A percentile compares a stretch with the other conserved stretches of the same genome.
Evolutionary conservation across 306 rosid genomes (phyloP).

Genomic region (Gastrolobium bilobum): DNA sequence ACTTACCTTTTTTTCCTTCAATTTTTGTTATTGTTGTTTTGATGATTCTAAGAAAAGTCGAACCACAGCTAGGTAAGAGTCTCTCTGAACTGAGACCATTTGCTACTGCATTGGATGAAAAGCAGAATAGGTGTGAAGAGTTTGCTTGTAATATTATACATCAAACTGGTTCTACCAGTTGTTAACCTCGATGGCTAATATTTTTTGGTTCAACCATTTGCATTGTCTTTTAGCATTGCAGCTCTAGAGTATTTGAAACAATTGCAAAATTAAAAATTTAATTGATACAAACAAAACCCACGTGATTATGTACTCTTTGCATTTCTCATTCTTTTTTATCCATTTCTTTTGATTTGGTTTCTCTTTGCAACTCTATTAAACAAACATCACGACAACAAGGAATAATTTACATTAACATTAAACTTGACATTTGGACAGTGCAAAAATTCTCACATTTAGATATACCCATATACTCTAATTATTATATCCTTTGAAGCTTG

Average conservation of each 20-base stretch:
- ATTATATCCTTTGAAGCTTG: no score
- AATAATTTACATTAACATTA: background rate
- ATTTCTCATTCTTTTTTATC: background rate
- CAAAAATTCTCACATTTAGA: background rate
- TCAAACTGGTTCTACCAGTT: background rate
- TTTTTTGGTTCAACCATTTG: background rate
- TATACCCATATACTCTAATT: background rate
- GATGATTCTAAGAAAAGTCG: constrained; percentile 50
- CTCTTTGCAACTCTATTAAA: constrained; percentile 26
- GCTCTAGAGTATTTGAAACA: background rate
- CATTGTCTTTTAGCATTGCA: constrained; percentile 17
- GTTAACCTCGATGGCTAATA: background rate
- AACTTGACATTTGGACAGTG: constrained; percentile 16
- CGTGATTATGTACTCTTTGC: constrained; percentile 4
- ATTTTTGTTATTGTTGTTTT: background rate
- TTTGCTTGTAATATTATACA: constrained; percentile 66
- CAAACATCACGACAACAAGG: constrained; percentile 8
- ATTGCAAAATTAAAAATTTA: background rate
- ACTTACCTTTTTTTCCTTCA: constrained; percentile 23
- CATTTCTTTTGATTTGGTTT: background rate
- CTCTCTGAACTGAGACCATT: constrained; percentile 66
- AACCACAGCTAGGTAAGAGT: constrained; percentile 73
- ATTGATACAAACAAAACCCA: constrained; percentile 3
- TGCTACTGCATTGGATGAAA: constrained; percentile 48
- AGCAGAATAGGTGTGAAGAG: constrained; percentile 48